These are phyloP conservation scores for Aspergillus pseudoterreus DNA, from an alignment of 2,329 filamentous ascomycete species.

Conservation along the genomic window DNA sequence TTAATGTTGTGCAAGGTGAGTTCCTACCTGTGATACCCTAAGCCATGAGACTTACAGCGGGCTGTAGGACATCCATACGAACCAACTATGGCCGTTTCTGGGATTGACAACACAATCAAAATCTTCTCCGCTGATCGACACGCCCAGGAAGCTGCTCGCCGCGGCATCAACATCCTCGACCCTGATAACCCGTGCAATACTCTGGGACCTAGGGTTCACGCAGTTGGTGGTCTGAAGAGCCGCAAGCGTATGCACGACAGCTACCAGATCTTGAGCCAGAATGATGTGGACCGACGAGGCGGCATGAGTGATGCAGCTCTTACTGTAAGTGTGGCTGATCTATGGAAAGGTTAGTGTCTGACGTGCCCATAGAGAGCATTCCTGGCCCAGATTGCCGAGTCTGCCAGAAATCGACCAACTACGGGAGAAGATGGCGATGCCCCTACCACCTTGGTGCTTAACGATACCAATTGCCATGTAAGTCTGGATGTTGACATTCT, in stretches of 20 bases:
- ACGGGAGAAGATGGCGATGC: constrained; percentile 4
- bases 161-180: constrained; percentile 56
- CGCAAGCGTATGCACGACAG: constrained; percentile 57
- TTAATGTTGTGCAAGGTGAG: constrained; percentile 63
- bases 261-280: constrained; percentile 60
- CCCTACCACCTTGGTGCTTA: constrained; percentile 22
- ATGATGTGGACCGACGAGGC: constrained; percentile 57
- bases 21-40: not conserved
- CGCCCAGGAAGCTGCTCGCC: constrained; percentile 55
- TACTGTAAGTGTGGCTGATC: constrained; percentile 41
- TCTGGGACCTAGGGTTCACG: constrained; percentile 22
- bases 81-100: constrained; percentile 62
- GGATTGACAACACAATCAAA: constrained; percentile 66
- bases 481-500: constrained; percentile 12
- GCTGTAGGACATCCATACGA: constrained; percentile 61
- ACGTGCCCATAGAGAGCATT: constrained; percentile 41
- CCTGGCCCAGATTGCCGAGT: constrained; percentile 43
- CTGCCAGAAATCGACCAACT: constrained; percentile 32
- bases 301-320: constrained; percentile 57
- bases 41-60: constrained; percentile 10
- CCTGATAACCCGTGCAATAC: constrained; percentile 39
- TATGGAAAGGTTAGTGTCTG: constrained; percentile 5
- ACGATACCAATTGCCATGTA: constrained; percentile 46
- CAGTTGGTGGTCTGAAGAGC: constrained; percentile 49
- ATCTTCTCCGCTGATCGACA: constrained; percentile 61